Percentiles rank a stretch among this genome's conserved stretches.
Evolutionary conservation across 805 yeast species (phyloP).

Genomic region (Candida boleticola): DNA sequence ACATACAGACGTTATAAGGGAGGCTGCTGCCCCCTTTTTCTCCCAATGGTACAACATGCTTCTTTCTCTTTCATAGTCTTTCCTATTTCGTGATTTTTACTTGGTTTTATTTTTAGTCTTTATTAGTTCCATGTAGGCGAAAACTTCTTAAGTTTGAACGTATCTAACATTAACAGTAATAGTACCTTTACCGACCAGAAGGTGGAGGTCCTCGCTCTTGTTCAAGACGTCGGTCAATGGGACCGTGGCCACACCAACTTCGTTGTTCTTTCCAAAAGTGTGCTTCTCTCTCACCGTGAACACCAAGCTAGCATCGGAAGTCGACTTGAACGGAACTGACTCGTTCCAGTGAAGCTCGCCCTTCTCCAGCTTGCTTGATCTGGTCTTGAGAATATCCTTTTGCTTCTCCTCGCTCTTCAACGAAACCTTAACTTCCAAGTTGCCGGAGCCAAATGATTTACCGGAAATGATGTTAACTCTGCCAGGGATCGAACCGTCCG

Average conservation of each 20-base stretch:
- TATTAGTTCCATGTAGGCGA: too few species aligned
- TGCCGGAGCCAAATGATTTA: conserved; percentile 33
- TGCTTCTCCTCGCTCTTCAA: conserved; percentile 45
- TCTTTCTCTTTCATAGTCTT: too few species aligned
- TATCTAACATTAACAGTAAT: conserved; percentile 41
- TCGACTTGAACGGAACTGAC: conserved; percentile 62
- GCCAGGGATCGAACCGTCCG: conserved; percentile 47
- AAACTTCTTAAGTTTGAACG: too few species aligned
- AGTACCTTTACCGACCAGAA: conserved; percentile 37
- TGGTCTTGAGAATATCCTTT: conserved; percentile 66
- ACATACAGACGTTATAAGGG: too few species aligned
- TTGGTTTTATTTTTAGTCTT: too few species aligned
- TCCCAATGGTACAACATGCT: too few species aligned
- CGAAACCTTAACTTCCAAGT: conserved; percentile 52
- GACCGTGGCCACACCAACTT: conserved; percentile 58
- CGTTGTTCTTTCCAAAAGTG: conserved; percentile 67
- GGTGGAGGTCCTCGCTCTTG: conserved; percentile 37
- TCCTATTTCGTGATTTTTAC: too few species aligned
- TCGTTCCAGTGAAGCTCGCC: conserved; percentile 60
- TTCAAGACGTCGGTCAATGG: conserved; percentile 50
- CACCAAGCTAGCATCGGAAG: conserved; percentile 55
- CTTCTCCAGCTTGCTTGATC: conserved; percentile 46
- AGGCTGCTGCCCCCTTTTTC: too few species aligned
- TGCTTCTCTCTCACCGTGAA: conserved; percentile 67
- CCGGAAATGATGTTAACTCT: conserved; percentile 51